Conservation (phyloP, 2,329 filamentous ascomycete species). For the Exophiala lecanii-corni region DNA sequence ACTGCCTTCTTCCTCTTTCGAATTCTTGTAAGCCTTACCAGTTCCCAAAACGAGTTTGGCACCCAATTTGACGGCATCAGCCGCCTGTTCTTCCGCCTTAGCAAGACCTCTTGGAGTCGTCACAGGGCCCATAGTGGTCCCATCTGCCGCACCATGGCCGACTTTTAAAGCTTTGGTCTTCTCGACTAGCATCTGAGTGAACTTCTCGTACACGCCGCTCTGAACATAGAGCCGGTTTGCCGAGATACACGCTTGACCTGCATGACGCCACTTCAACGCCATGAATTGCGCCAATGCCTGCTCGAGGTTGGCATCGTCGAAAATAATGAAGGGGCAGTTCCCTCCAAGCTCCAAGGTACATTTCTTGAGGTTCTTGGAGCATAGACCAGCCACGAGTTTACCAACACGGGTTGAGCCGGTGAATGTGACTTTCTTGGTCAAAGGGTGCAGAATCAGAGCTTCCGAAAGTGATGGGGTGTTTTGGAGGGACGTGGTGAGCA, state of each 20-base stretch:
- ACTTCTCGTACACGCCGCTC: conserved; percentile 45
- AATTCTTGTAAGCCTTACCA: conserved; percentile 32
- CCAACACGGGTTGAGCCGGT: conserved; percentile 59
- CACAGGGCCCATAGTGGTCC: conserved; percentile 57
- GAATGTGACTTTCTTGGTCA: conserved; percentile 58
- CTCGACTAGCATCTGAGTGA: conserved; percentile 51
- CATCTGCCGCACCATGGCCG: conserved; percentile 54
- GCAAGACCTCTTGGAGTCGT: conserved; percentile 54
- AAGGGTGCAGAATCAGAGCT: conserved; percentile 52
- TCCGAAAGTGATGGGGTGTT: conserved; percentile 38
- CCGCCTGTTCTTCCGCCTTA: conserved; percentile 56
- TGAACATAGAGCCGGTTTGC: conserved; percentile 45
- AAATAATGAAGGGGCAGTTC: conserved; percentile 62
- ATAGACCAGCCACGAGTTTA: conserved; percentile 58
- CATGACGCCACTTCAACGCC: conserved; percentile 41
- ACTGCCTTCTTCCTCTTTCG: conserved; percentile 48
- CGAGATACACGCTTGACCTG: conserved; percentile 42
- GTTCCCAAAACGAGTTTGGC: conserved; percentile 62
- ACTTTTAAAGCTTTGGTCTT: conserved; percentile 50
- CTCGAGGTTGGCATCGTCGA: conserved; percentile 60
- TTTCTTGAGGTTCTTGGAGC: conserved; percentile 59
- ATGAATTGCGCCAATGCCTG: conserved; percentile 38
- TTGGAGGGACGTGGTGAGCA: conserved; percentile 50
- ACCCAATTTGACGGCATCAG: conserved; percentile 60
- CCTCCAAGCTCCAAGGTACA: conserved; percentile 61